phyloP scores from a whole-genome alignment of 495 filamentous ascomycete species.

The Aspergillus cavernicola region DNA sequence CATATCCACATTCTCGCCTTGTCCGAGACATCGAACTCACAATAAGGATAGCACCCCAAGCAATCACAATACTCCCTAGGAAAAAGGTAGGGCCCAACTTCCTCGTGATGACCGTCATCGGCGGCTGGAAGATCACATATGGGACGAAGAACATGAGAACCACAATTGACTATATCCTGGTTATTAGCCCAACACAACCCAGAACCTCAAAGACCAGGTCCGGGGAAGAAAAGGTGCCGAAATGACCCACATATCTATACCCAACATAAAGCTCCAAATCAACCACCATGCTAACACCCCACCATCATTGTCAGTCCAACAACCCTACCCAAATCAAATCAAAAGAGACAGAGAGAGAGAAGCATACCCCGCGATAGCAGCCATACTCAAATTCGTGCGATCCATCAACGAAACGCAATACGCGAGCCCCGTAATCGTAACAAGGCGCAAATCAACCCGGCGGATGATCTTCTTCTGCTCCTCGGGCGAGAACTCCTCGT shows the following conservation, averaged over 20 bases:
- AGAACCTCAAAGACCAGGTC: no score
- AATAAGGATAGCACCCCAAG: constrained; percentile 48
- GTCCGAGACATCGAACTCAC: no score
- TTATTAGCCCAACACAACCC: neutral
- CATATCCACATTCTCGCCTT: no score
- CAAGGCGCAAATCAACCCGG: constrained; percentile 59
- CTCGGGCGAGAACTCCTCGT: constrained; percentile 34
- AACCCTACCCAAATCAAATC: no score
- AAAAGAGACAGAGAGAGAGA: neutral
- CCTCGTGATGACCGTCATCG: constrained; percentile 53
- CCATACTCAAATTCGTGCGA: constrained; percentile 61
- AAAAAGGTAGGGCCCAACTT: constrained; percentile 59
- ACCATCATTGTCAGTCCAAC: neutral
- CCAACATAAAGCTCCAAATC: constrained; percentile 47
- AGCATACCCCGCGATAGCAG: constrained; percentile 55
- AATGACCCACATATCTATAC: constrained; percentile 32
- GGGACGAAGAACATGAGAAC: constrained; percentile 65
- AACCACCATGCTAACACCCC: constrained; percentile 36
- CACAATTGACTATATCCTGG: constrained; percentile 44
- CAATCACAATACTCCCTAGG: constrained; percentile 48
- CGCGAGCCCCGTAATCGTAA: constrained; percentile 59
- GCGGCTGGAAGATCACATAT: constrained; percentile 62
- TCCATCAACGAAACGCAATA: constrained; percentile 68
- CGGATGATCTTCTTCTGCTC: constrained; percentile 50
- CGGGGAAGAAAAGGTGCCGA: no score